Evolutionary conservation across 2,329 filamentous ascomycete genomes (phyloP).

Genomic region (Aspergillus luchuensis): DNA sequence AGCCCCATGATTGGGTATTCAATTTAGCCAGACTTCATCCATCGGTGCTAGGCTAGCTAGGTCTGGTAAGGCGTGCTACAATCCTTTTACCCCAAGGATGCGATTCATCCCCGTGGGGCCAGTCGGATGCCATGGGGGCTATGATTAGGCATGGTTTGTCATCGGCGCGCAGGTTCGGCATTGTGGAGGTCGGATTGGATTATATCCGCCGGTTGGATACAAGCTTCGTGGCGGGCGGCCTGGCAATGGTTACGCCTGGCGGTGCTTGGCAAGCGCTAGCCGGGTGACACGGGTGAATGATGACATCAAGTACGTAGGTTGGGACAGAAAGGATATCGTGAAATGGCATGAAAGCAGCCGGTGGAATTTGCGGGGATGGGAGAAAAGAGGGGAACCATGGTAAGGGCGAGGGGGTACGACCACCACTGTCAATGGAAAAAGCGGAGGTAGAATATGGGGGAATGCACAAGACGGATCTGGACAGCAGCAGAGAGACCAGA

Average conservation of each 20-base stretch:
- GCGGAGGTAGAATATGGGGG: background rate
- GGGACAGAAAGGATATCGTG: no score
- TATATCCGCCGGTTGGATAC: background rate
- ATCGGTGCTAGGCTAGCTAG: background rate
- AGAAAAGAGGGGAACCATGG: background rate
- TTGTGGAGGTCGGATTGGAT: background rate
- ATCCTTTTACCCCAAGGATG: background rate
- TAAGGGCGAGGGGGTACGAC: background rate
- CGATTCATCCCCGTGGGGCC: conserved; percentile 11
- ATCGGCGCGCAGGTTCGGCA: background rate
- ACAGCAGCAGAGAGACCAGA: background rate
- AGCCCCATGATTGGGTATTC: background rate
- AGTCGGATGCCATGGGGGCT: conserved; percentile 3
- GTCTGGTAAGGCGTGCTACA: background rate
- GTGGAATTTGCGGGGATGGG: background rate
- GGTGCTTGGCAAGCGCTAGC: background rate
- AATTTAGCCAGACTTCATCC: conserved; percentile 16
- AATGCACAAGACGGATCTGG: background rate
- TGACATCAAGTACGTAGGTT: background rate
- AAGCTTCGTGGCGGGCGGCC: conserved; percentile 12
- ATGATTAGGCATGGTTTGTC: background rate
- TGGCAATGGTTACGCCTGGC: background rate
- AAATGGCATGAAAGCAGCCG: background rate
- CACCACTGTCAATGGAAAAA: background rate
- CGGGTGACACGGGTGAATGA: background rate